Percentiles rank a stretch among this genome's conserved stretches.
These are phyloP conservation scores for Microstroma glucosiphilum DNA, from an alignment of 1,284 basidiomycete genomes.

Conservation along the genomic window DNA sequence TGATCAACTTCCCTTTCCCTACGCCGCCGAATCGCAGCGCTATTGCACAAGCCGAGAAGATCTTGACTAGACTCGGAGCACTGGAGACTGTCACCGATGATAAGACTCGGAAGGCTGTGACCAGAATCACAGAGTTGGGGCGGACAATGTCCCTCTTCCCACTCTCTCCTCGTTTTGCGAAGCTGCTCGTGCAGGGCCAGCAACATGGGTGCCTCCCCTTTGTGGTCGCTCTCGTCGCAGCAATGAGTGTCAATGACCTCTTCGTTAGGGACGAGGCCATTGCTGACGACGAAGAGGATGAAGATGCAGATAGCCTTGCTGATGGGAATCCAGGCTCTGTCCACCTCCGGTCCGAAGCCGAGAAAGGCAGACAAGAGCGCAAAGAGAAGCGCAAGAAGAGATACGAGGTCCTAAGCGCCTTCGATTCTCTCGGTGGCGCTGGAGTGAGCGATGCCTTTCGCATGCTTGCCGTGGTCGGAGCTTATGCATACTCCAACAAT, in stretches of 20 bases:
- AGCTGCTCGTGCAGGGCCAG: constrained; percentile 86
- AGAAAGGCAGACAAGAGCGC: constrained; percentile 61
- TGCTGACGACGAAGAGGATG: constrained; percentile 54
- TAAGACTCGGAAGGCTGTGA: constrained; percentile 50
- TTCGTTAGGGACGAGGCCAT: constrained; percentile 73
- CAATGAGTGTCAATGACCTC: constrained; percentile 88
- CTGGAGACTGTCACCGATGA: constrained; percentile 46
- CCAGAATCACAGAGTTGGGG: constrained; percentile 74
- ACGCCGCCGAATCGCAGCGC: constrained; percentile 81
- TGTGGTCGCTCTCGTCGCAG: constrained; percentile 83
- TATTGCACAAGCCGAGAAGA: constrained; percentile 73
- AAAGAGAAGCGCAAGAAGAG: constrained; percentile 63
- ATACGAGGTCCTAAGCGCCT: constrained; percentile 57
- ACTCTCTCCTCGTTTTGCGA: constrained; percentile 81
- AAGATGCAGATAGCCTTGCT: background rate
- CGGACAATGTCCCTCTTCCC: constrained; percentile 88
- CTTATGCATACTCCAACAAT: constrained; percentile 84
- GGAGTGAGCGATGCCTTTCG: constrained; percentile 84
- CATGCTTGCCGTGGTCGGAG: constrained; percentile 82
- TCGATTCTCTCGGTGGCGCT: constrained; percentile 76
- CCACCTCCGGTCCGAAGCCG: constrained; percentile 55
- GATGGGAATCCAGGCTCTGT: background rate
- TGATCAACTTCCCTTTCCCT: constrained; percentile 96
- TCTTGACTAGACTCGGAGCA: constrained; percentile 77
- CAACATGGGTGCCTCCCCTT: constrained; percentile 89